These are phyloP conservation scores for Leccinum fallax DNA, from an alignment of 1,284 basidiomycete genomes.

Conservation along the genomic window DNA sequence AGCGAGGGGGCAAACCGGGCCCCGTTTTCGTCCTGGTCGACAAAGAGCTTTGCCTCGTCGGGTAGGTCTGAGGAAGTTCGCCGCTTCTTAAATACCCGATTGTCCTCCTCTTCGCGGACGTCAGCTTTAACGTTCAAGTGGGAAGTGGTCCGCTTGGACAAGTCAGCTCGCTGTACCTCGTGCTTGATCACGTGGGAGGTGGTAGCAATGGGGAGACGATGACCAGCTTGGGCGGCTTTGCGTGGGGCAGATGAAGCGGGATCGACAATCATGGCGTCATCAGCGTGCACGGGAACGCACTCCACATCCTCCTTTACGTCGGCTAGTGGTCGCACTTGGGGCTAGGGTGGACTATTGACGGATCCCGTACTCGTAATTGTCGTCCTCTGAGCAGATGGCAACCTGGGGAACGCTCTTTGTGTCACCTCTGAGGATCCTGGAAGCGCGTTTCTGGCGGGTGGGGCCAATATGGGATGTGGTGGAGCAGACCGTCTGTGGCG, in stretches of 20 bases:
- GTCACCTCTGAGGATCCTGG: no score
- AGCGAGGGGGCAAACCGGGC: constrained; percentile 40
- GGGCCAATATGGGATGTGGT: no score
- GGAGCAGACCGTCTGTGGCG: no score
- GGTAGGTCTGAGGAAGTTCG: constrained; percentile 71
- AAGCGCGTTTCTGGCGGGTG: no score
- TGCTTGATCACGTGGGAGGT: constrained; percentile 28
- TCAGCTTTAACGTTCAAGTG: constrained; percentile 31
- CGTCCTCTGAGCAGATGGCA: no score
- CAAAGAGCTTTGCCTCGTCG: constrained; percentile 47
- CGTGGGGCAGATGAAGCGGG: constrained; percentile 7
- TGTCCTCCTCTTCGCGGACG: constrained; percentile 48
- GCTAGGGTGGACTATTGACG: constrained; percentile 18
- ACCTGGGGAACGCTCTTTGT: no score
- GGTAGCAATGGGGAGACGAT: constrained; percentile 11
- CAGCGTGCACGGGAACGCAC: constrained; percentile 34
- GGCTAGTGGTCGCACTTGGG: constrained; percentile 27
- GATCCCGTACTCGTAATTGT: no score
- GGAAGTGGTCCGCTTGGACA: constrained; percentile 31
- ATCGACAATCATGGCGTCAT: constrained; percentile 18
- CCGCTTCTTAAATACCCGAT: constrained; percentile 66
- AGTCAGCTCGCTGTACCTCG: constrained; percentile 33
- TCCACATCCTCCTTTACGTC: constrained; percentile 41
- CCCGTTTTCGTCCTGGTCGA: constrained; percentile 30
- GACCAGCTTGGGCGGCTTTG: constrained; percentile 3